phyloP scores from a whole-genome alignment of 2,329 filamentous ascomycete genomes.

The Metarhizium album region DNA sequence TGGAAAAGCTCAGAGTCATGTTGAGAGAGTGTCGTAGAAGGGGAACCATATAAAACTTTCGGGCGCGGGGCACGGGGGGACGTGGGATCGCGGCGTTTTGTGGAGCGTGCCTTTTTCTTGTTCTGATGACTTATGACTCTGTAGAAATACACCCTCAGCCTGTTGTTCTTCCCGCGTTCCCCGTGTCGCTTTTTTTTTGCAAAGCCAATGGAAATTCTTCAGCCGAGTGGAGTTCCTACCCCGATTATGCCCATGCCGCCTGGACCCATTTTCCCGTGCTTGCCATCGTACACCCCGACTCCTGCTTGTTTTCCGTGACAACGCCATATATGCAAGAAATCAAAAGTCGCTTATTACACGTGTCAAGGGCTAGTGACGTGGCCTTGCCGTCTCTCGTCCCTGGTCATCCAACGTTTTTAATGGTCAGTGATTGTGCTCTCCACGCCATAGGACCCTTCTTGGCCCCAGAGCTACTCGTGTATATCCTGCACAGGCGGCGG shows the following conservation, averaged over 20 bases:
- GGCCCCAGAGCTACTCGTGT: conserved; percentile 8
- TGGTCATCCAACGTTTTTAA: no score
- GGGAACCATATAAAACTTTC: conserved; percentile 5
- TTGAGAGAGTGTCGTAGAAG: conserved; percentile 9
- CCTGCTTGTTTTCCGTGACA: not conserved
- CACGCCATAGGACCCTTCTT: no score
- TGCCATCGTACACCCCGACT: not conserved
- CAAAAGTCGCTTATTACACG: not conserved
- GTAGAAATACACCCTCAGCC: not conserved
- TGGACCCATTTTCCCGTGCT: not conserved
- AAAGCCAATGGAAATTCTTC: not conserved
- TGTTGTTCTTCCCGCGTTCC: no score
- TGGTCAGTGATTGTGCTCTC: no score
- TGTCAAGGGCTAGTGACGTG: not conserved
- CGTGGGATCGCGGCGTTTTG: not conserved
- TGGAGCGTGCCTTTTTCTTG: not conserved
- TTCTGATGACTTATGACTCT: not conserved
- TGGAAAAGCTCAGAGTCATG: conserved; percentile 2
- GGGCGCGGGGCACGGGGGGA: not conserved
- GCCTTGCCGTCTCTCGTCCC: no score
- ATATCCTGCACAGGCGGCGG: conserved; percentile 7
- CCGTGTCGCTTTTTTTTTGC: not conserved
- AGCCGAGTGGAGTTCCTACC: not conserved
- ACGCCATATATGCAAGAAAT: conserved; percentile 1
- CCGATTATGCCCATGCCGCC: not conserved